Evolutionary conservation across 371 early-diverging fungal genomes (phyloP).

Genomic region (Circinella umbellata): DNA sequence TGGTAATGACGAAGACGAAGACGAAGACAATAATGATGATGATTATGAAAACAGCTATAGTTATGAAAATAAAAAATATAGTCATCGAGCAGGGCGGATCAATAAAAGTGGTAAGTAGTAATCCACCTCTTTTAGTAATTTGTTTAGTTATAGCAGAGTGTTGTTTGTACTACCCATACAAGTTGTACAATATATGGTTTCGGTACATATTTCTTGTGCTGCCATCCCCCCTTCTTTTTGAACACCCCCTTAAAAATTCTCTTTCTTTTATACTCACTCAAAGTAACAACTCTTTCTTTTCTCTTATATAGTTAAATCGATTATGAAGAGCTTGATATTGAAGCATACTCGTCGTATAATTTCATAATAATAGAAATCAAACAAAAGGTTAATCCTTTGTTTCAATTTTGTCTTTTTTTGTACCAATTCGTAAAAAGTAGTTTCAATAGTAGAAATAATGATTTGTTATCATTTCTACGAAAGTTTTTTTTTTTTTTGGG

Average conservation of each 20-base stretch:
- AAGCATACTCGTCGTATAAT: conserved; percentile 3
- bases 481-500: too few species aligned
- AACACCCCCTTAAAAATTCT: conserved; percentile 2
- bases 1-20: background rate
- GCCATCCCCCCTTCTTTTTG: background rate
- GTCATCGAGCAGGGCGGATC: background rate
- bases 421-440: too few species aligned
- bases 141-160: too few species aligned
- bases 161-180: conserved; percentile 3
- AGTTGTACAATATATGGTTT: background rate
- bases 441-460: too few species aligned
- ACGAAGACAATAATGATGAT: background rate
- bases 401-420: too few species aligned
- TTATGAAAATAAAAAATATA: too few species aligned
- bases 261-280: background rate
- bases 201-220: background rate
- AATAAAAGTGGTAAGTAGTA: background rate
- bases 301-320: conserved; percentile 10
- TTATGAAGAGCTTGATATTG: conserved; percentile 5
- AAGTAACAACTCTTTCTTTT: background rate
- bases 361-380: background rate
- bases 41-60: too few species aligned
- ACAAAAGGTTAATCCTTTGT: too few species aligned
- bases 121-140: background rate
- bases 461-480: too few species aligned